Evolutionary conservation across 225 moss, liverwort and hornwort species (phyloP).

Genomic region (Asterella californica): DNA sequence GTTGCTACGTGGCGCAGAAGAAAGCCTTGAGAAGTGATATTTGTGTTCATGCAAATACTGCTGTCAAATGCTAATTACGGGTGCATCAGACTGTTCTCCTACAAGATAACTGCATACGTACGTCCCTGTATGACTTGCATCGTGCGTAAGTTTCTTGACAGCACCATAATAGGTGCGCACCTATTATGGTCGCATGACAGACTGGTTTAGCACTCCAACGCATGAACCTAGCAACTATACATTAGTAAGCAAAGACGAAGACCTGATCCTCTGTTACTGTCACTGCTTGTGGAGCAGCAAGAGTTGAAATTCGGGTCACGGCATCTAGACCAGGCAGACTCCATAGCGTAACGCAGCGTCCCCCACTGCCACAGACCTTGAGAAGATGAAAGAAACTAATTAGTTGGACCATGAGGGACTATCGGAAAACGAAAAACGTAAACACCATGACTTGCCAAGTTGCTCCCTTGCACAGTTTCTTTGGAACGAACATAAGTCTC

Average conservation of each 20-base stretch:
- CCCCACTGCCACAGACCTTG: conserved; percentile 49
- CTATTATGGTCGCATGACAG: background rate
- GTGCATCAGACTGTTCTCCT: background rate
- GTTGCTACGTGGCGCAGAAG: too few relatives aligned
- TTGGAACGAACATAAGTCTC: background rate
- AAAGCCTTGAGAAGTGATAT: too few relatives aligned
- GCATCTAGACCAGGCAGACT: conserved; percentile 50
- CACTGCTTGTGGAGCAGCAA: conserved; percentile 50
- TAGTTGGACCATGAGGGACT: background rate
- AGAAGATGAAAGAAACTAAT: background rate
- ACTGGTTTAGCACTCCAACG: background rate
- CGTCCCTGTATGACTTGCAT: background rate
- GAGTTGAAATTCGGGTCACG: conserved; percentile 43
- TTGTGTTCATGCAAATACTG: too few relatives aligned
- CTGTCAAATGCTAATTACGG: background rate
- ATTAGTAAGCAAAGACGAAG: background rate
- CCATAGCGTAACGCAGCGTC: conserved; percentile 45
- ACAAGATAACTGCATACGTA: too few relatives aligned
- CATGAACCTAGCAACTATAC: background rate
- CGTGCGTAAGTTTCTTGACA: background rate
- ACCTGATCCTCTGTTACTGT: conserved; percentile 47
- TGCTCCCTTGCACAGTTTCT: background rate
- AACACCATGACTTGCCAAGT: background rate
- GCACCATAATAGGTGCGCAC: too few relatives aligned
- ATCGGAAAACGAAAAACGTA: background rate